Conservation (phyloP, 305 asterid species). For the Fraxinus albicans region DNA sequence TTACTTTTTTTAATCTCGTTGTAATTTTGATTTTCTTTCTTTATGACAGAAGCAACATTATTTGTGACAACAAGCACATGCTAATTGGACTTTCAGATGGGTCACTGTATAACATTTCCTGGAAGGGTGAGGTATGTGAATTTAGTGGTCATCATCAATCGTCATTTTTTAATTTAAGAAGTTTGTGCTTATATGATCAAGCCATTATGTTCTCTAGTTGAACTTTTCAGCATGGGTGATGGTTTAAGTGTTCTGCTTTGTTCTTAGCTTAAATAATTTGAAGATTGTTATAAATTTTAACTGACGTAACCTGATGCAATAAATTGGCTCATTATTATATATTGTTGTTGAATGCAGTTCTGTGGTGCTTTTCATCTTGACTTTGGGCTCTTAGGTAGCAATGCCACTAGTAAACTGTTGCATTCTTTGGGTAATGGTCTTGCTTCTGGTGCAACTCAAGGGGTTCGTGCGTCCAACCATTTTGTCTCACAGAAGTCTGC, state of each 20-base stretch:
- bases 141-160: not conserved
- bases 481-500: conserved; percentile 44
- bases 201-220: not conserved
- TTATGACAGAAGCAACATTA: conserved; percentile 49
- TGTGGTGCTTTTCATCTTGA: conserved; percentile 68
- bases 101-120: conserved; percentile 49
- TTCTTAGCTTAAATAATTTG: not conserved
- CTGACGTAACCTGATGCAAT: not conserved
- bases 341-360: conserved; percentile 55
- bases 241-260: not conserved
- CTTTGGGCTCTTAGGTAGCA: conserved; percentile 38
- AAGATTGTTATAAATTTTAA: not conserved
- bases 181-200: not conserved
- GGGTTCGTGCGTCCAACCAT: conserved; percentile 35
- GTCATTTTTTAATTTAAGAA: not conserved
- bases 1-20: not conserved
- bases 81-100: conserved; percentile 57
- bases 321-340: not conserved
- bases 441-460: conserved; percentile 47
- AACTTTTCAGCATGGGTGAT: not conserved
- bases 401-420: conserved; percentile 42
- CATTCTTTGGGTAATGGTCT: conserved; percentile 59
- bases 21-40: not conserved
- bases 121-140: conserved; percentile 57
- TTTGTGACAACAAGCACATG: conserved; percentile 50